Base-by-base conservation (phyloP, 139 green algal genomes). In the Trebouxia sp. region DNA sequence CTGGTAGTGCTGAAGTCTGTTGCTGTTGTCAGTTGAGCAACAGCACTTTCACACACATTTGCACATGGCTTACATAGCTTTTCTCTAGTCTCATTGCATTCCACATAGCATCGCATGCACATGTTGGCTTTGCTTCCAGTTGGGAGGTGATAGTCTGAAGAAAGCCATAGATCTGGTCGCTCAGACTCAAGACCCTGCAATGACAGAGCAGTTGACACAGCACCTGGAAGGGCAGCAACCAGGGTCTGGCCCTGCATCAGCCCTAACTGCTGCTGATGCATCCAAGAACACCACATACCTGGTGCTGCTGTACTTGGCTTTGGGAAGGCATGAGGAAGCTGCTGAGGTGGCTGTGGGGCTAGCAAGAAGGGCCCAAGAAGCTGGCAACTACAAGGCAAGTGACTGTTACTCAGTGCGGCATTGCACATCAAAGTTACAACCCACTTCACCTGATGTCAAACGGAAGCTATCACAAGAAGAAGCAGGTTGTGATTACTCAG, bases 341-440 rank as follows among this genome's bases (percentile, higher is more conserved):
- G 92, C 90, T 35, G 79, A 83, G 4, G 89, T 85, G 79, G 87
- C 58, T 42, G 70, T 88, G 45, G 76, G 84, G 1, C 65, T 86
- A 39, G 85, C 87, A n/a, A 55, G 70, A 39, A 75, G 85, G 38
- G 83, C 88, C 79, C 91, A 94, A 86, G 88, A 94, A 26, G 85
- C 88, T 77, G 93, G 93, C 79, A 95, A 97, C 85, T 96, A 96
- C 89, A 92, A 92, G 81, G 70, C 90, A 6, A 32, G 78, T 7
- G n/a, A 17, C 24, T 58, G 76, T 22, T 10, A 11, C 55, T 39
- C 2, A 12, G 1, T 14, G 26, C 53, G n/a, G n/a, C n/a, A n/a
- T n/a, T n/a, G n/a, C n/a, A n/a, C n/a, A n/a, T n/a, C n/a, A n/a
- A n/a, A n/a, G n/a, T n/a, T n/a, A n/a, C n/a, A n/a, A n/a, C n/a